Evolutionary conservation across 805 yeast species (phyloP).

Genomic region (Ogataea polymorpha): DNA sequence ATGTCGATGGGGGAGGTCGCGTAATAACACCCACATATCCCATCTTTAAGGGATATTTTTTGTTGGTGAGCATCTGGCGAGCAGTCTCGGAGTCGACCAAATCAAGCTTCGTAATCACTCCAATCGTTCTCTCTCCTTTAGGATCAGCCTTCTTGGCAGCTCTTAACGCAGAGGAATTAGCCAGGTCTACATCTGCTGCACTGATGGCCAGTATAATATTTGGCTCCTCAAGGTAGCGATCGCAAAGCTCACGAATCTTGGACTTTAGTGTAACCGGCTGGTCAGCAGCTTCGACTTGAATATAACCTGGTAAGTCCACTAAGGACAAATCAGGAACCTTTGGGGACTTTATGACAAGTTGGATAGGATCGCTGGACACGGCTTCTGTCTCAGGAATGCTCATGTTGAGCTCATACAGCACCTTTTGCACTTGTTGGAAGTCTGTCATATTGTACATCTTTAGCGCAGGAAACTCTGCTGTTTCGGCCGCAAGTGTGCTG

Average conservation of each 20-base stretch:
- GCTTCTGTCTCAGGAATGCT: constrained; percentile 87
- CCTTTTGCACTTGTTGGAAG: constrained; percentile 82
- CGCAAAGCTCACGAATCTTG: constrained; percentile 77
- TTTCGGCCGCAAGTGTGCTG: constrained; percentile 72
- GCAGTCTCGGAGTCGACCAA: constrained; percentile 79
- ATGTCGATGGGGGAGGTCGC: constrained; percentile 48
- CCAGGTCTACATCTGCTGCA: constrained; percentile 97
- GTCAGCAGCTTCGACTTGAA: constrained; percentile 94
- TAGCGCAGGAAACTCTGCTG: constrained; percentile 91
- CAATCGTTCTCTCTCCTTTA: constrained; percentile 90
- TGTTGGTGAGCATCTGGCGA: constrained; percentile 62
- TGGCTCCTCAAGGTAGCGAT: constrained; percentile 83
- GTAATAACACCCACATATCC: constrained; percentile 99
- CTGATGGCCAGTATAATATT: constrained; percentile 94
- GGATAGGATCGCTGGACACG: constrained; percentile 91
- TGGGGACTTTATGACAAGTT: constrained; percentile 86
- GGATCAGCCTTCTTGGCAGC: constrained; percentile 92
- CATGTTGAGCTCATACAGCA: constrained; percentile 84
- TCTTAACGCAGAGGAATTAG: constrained; percentile 89
- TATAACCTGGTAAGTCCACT: constrained; percentile 96
- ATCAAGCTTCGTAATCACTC: constrained; percentile 93
- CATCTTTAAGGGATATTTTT: constrained; percentile 86
- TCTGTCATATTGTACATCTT: constrained; percentile 80
- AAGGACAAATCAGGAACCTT: constrained; percentile 86
- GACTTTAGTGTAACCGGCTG: constrained; percentile 84